Evolutionary conservation across 2,329 filamentous ascomycete species (phyloP).

Genomic region (Exophiala xenobiotica): DNA sequence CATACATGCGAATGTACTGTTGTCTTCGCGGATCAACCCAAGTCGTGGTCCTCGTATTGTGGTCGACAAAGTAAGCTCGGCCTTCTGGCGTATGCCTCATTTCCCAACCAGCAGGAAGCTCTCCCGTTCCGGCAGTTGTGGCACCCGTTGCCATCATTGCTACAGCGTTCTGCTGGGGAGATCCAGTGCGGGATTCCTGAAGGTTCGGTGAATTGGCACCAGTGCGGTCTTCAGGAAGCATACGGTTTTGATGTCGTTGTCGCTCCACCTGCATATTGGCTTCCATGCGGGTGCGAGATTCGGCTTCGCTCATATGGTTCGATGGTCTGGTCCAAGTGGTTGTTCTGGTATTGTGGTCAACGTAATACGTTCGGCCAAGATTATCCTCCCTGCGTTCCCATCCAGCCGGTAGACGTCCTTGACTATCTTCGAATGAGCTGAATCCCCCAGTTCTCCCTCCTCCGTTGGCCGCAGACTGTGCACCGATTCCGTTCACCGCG

Average conservation of each 20-base stretch:
- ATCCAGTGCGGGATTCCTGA: conserved; percentile 48
- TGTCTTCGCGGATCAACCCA: conserved; percentile 97
- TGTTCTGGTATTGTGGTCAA: conserved; percentile 94
- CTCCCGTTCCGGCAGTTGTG: conserved; percentile 86
- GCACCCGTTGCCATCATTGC: conserved; percentile 94
- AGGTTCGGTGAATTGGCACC: conserved; percentile 87
- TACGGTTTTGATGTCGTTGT: conserved; percentile 89
- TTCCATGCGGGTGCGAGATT: conserved; percentile 76
- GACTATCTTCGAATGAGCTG: conserved; percentile 94
- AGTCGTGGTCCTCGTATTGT: conserved; percentile 95
- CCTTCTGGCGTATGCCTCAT: conserved; percentile 94
- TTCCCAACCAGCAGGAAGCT: conserved; percentile 95
- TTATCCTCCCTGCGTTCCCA: conserved; percentile 98
- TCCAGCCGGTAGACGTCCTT: conserved; percentile 84
- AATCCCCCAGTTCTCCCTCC: conserved; percentile 57
- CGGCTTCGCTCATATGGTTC: conserved; percentile 70
- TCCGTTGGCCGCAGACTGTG: conserved; percentile 36
- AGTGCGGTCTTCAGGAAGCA: conserved; percentile 91
- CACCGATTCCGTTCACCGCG: conserved; percentile 41
- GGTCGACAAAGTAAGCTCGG: conserved; percentile 93
- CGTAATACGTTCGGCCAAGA: conserved; percentile 92
- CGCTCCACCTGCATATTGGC: conserved; percentile 91
- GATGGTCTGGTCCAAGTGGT: conserved; percentile 95
- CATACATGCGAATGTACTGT: conserved; percentile 98
- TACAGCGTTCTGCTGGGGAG: conserved; percentile 49